Conservation (phyloP, 2,329 filamentous ascomycete species). For the Aspergillus hortae region DNA sequence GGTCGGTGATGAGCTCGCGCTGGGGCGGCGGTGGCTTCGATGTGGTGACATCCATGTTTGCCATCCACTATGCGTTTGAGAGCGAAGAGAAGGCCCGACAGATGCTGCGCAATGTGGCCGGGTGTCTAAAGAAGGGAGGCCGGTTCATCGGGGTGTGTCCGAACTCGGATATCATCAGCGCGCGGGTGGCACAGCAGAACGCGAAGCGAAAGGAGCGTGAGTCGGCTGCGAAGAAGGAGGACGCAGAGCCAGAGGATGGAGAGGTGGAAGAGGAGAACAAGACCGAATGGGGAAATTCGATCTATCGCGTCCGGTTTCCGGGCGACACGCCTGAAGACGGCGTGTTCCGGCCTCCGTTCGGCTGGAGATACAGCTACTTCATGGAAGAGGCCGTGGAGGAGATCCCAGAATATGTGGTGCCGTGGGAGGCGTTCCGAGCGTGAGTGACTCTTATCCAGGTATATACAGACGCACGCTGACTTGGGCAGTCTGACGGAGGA, state of each 20-base stretch:
- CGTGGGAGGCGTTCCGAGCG: constrained; percentile 95
- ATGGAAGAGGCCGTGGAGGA: constrained; percentile 94
- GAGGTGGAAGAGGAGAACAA: constrained; percentile 60
- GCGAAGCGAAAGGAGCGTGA: constrained; percentile 48
- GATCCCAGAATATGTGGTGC: constrained; percentile 95
- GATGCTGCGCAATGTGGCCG: constrained; percentile 91
- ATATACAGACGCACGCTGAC: constrained; percentile 10
- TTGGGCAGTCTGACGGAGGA: constrained; percentile 70
- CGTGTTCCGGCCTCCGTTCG: constrained; percentile 88
- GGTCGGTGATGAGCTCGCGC: constrained; percentile 56
- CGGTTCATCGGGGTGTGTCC: constrained; percentile 93
- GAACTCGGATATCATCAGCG: constrained; percentile 87
- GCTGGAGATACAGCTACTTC: constrained; percentile 98
- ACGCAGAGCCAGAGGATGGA: constrained; percentile 39
- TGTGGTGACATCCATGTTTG: constrained; percentile 98
- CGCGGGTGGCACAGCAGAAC: constrained; percentile 74
- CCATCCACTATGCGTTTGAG: constrained; percentile 98
- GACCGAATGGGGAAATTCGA: constrained; percentile 85
- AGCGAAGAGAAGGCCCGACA: constrained; percentile 81
- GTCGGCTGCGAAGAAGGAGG: constrained; percentile 39
- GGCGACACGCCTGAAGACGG: constrained; percentile 79
- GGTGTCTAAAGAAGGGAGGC: constrained; percentile 86
- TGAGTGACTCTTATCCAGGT: constrained; percentile 20
- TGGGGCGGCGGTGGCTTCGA: constrained; percentile 80
- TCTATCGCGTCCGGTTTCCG: constrained; percentile 88